phyloP scores from a whole-genome alignment of 2,329 filamentous ascomycete genomes.

The Blastomyces gilchristii region DNA sequence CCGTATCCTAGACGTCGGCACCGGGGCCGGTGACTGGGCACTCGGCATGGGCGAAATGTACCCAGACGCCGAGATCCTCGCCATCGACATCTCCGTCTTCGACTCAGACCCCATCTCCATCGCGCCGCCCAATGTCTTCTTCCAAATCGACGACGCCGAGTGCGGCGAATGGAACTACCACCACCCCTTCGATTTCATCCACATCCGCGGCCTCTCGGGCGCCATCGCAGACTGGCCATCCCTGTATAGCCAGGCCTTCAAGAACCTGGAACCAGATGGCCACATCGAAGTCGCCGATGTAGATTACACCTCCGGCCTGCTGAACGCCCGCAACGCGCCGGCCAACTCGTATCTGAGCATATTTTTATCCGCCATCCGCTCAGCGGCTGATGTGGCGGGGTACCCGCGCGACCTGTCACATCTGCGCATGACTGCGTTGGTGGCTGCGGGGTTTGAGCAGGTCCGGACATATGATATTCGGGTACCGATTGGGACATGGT shows the following conservation, averaged over 20 bases:
- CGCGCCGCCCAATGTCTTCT: conserved; percentile 34
- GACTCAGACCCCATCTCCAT: conserved; percentile 31
- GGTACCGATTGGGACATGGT: conserved; percentile 31
- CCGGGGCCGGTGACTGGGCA: conserved; percentile 43
- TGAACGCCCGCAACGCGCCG: conserved; percentile 17
- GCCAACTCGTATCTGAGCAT: conserved; percentile 27
- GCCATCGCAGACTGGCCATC: conserved; percentile 39
- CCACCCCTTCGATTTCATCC: conserved; percentile 41
- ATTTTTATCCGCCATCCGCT: conserved; percentile 26
- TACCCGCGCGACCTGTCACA: conserved; percentile 36
- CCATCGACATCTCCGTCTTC: conserved; percentile 35
- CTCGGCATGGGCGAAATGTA: conserved; percentile 37
- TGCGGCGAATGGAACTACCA: conserved; percentile 40
- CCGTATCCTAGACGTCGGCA: conserved; percentile 37
- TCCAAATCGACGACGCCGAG: conserved; percentile 42
- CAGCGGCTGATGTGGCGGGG: conserved; percentile 32
- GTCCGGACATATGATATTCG: conserved; percentile 30
- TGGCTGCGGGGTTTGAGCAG: conserved; percentile 37
- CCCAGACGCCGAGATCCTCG: conserved; percentile 40
- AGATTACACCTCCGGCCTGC: conserved; percentile 23
- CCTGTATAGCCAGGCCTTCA: conserved; percentile 38
- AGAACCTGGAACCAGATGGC: conserved; percentile 38
- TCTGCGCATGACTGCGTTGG: conserved; percentile 31
- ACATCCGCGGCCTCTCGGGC: conserved; percentile 40
- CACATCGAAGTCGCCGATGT: conserved; percentile 39